Base-by-base conservation (phyloP, 164 flowering plant genomes). In the Vitis cinerea region DNA sequence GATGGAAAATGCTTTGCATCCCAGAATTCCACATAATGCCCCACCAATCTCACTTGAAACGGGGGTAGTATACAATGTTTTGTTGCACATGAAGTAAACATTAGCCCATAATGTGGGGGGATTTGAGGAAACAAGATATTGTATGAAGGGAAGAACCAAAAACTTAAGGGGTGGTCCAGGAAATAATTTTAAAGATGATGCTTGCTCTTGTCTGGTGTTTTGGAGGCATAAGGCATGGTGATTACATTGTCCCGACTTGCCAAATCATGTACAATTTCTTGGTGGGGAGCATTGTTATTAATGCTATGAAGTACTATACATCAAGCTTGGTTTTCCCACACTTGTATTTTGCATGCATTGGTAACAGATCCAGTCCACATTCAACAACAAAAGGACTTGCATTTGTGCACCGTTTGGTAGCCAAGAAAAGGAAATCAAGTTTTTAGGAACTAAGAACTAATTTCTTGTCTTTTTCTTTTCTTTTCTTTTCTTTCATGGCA, bases 161-260 rank as follows among this genome's bases (percentile, higher is more conserved):
- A 54, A 52, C 5, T 17, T 23, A 23, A 17, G 52, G 49, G 61
- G 44, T 47, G 66, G 70, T 50, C 65, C 17, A 52, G 4, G 59
- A 75, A 19, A 60, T 65, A 54, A 66, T 56, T 61, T 27, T 31
- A 37, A 59, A 69, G 10, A 10, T 55, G 8, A 17, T 27, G 55
- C 44, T 57, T 63, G 47, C 67, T 29, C 60, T 52, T 74, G 77
- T 74, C 81, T 78, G 61, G 61, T 71, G 75, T 74, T 74, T 50
- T 73, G 72, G 68, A 51, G 29, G 54, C 77, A 74, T 5, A 2
- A 59, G 62, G 48, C 9, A 56, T 61, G 9, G 48, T 60, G 66
- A 65, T 69, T 72, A 49, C 63, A 72, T 68, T 71, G 72, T 72
- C 76, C 44, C 44, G 57, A 73, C 70, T 72, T 69, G 76, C 59